These are phyloP conservation scores for Chernovozyma sophiae-reginae DNA, from an alignment of 1,139 yeast species.

Conservation along the genomic window DNA sequence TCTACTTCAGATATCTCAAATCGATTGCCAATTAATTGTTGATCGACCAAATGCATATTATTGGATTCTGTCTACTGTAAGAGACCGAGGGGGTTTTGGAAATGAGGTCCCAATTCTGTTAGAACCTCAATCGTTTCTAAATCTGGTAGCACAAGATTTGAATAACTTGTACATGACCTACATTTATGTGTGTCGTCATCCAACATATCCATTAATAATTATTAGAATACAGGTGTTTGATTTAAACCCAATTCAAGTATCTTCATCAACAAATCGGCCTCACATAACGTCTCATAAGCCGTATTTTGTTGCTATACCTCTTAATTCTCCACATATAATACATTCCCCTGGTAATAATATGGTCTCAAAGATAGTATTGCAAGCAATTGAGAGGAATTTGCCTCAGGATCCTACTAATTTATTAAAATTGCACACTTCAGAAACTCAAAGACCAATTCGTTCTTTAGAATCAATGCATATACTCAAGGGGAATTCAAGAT, in stretches of 20 bases:
- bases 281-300: slow-evolving; percentile 54
- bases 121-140: slow-evolving; percentile 44
- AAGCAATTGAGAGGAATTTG: slow-evolving; percentile 52
- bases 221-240: slow-evolving; percentile 71
- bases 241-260: slow-evolving; percentile 22
- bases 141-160: slow-evolving; percentile 44
- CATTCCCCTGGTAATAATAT: slow-evolving; percentile 51
- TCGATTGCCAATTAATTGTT: slow-evolving; percentile 62
- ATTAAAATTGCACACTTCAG: slow-evolving; percentile 21
- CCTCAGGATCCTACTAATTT: slow-evolving; percentile 34
- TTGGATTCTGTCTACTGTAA: slow-evolving; percentile 60
- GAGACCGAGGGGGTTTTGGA: slow-evolving; percentile 26
- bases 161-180: slow-evolving; percentile 51
- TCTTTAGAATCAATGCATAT: slow-evolving; percentile 54
- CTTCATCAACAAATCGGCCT: slow-evolving; percentile 17
- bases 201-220: slow-evolving; percentile 54
- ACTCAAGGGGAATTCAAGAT: slow-evolving; percentile 58
- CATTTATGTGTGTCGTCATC: slow-evolving; percentile 65
- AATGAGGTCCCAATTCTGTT: slow-evolving; percentile 33
- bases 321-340: slow-evolving; percentile 62
- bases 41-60: slow-evolving; percentile 48
- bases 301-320: slow-evolving; percentile 61
- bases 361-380: slow-evolving; percentile 52
- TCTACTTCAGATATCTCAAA: slow-evolving; percentile 64
- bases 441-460: slow-evolving; percentile 44